Conservation (phyloP, 2,329 filamentous ascomycete genomes). For the Alternaria tenuissima region DNA sequence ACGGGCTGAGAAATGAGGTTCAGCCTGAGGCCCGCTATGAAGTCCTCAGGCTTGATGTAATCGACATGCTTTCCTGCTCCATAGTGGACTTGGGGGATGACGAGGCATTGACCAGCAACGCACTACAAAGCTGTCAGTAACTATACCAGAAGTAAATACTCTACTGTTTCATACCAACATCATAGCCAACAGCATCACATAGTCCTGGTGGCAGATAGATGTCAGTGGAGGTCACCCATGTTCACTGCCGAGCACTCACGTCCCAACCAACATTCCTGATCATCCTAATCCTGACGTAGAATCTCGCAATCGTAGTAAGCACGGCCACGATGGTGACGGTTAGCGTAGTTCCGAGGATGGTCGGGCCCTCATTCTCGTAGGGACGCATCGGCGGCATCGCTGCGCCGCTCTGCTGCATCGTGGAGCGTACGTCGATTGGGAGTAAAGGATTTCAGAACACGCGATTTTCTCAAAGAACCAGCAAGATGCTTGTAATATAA, state of each 20-base stretch:
- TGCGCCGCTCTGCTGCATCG: not conserved
- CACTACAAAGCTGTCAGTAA: slow-evolving; percentile 33
- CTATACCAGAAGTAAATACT: not conserved
- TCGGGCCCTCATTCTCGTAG: slow-evolving; percentile 40
- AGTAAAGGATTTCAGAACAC: not conserved
- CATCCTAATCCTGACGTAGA: slow-evolving; percentile 60
- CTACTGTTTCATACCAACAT: slow-evolving; percentile 36
- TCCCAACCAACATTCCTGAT: slow-evolving; percentile 61
- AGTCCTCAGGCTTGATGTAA: slow-evolving; percentile 51
- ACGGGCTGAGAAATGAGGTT: slow-evolving; percentile 59
- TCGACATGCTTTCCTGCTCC: slow-evolving; percentile 59
- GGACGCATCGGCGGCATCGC: not conserved
- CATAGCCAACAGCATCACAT: slow-evolving; percentile 54
- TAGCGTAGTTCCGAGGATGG: slow-evolving; percentile 54
- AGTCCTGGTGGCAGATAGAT: slow-evolving; percentile 42
- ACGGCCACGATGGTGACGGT: slow-evolving; percentile 53
- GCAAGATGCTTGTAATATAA: not conserved
- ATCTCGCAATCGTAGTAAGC: slow-evolving; percentile 52
- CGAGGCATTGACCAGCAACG: slow-evolving; percentile 51
- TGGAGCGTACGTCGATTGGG: not conserved
- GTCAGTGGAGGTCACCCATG: slow-evolving; percentile 10
- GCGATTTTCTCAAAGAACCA: not conserved
- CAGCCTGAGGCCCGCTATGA: slow-evolving; percentile 54
- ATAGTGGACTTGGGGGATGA: slow-evolving; percentile 53
- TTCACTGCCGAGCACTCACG: slow-evolving; percentile 37